These are phyloP conservation scores for Chamaecrista fasciculata DNA, from an alignment of 306 rosid species.

Conservation along the genomic window DNA sequence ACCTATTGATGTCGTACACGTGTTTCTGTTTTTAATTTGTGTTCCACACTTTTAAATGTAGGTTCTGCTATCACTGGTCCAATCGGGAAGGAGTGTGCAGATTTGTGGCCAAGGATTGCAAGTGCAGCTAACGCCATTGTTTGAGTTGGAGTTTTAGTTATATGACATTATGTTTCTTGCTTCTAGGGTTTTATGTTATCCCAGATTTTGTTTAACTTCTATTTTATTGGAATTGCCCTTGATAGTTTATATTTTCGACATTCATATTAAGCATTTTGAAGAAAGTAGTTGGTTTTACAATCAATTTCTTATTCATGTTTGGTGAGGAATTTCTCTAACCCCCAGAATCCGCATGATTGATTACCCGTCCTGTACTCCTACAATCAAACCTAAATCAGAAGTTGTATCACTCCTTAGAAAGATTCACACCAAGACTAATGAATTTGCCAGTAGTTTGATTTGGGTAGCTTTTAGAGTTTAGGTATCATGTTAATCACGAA, in stretches of 20 bases:
- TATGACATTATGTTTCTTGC: neutral
- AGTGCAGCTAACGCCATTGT: constrained; percentile 94
- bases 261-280: neutral
- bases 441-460: no score
- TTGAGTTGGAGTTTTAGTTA: constrained; percentile 21
- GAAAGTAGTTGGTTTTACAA: neutral
- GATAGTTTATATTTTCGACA: neutral
- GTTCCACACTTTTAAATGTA: constrained; percentile 1
- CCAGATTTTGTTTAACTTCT: constrained; percentile 13
- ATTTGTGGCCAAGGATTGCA: constrained; percentile 93
- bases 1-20: neutral
- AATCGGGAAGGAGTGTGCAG: constrained; percentile 88
- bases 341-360: no score
- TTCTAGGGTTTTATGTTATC: neutral
- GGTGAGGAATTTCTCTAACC: neutral
- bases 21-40: neutral
- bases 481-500: no score
- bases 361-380: no score
- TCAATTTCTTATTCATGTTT: neutral
- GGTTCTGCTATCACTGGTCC: constrained; percentile 94
- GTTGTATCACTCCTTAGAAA: no score
- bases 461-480: no score
- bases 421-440: no score
- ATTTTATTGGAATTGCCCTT: neutral
- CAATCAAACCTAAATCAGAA: no score